Evolutionary conservation across 164 flowering plant species (phyloP), one percentile per base, ranked within the genome.

Genomic region (Tetrastigma voinierianum): DNA sequence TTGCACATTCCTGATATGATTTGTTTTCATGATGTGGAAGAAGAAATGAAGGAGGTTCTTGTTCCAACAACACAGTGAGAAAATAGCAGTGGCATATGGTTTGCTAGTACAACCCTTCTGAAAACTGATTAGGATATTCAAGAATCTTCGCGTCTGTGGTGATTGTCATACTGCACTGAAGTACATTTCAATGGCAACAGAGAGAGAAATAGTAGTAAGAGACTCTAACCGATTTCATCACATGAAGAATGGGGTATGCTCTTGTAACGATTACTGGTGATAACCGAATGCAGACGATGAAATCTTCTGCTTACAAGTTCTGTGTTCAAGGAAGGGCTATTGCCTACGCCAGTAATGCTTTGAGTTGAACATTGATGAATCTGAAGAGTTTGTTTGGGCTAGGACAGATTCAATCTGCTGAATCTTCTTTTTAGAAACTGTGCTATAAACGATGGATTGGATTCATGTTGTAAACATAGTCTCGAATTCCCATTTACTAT

Each of bases 171-270:
- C 60, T 49, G 91, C 88, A 10, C 81, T 89, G 58, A 87, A 89
- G 48, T 87, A 75, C 69, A 77, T 82, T 51, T 85, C 97, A 0
- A 21, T 68, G 61, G 80, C 76, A 11, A 72, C 81, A 0, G 77
- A 80, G 20, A 80, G 96, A 67, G 90, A 86, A 69, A 88, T 91
- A 13, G 75, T 91, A 23, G 70, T 91, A 16, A 85, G 96, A 64
- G 97, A 91, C 67, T 82, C 89, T 0, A 85, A 81, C 55, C 75
- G 97, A 57, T 91, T 91, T 71, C 97, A 89, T 72, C 96, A 84
- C 67, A 69, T 89, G 14, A 82, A 77, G 61, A 75, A 88, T 54
- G 96, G 97, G n/a, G 21, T 16, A 4, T 91, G 96, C 73, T 88
- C 96, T 11, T 91, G 96, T 82, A 82, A 84, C 45, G 96, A 89